Conservation (phyloP, 768 basidiomycete genomes). For the Mycena chlorophos region DNA sequence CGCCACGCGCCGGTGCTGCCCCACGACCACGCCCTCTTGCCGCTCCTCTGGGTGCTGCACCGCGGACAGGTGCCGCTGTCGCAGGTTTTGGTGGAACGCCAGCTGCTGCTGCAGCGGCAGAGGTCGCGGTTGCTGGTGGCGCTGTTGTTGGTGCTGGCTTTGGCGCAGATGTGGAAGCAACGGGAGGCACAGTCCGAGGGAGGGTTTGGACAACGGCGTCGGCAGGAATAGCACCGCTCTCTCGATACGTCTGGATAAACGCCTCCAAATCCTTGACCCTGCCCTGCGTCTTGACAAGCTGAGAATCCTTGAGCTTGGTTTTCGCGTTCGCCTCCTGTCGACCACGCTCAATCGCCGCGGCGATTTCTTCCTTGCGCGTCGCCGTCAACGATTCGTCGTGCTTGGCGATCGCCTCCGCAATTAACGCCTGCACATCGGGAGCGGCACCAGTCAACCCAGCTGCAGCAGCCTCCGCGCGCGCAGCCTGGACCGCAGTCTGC, state of each 20-base stretch:
- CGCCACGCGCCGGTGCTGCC: conserved; percentile 36
- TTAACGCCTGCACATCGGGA: conserved; percentile 46
- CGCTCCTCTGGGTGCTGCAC: conserved; percentile 20
- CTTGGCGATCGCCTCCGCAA: conserved; percentile 50
- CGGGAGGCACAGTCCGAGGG: conserved; percentile 30
- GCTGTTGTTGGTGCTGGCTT: conserved; percentile 13
- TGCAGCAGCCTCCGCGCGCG: conserved; percentile 28
- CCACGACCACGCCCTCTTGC: conserved; percentile 36
- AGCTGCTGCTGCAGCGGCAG: conserved; percentile 18
- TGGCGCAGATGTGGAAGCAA: conserved; percentile 25
- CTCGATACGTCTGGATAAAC: conserved; percentile 58
- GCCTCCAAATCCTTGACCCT: conserved; percentile 70
- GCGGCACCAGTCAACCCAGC: conserved; percentile 38
- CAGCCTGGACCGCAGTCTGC: conserved; percentile 52
- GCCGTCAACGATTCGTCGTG: conserved; percentile 48
- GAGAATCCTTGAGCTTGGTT: conserved; percentile 68
- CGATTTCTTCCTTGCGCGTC: conserved; percentile 56
- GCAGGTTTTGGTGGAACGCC: conserved; percentile 24
- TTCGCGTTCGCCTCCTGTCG: conserved; percentile 63
- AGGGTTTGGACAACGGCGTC: conserved; percentile 16
- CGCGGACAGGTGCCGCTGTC: conserved; percentile 26
- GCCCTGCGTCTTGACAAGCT: conserved; percentile 59
- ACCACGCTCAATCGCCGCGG: conserved; percentile 67
- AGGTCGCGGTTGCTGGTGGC: conserved; percentile 9
- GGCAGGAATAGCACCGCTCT: conserved; percentile 48